phyloP scores from a whole-genome alignment of 768 basidiomycete species.

The Agaricus bisporus region DNA sequence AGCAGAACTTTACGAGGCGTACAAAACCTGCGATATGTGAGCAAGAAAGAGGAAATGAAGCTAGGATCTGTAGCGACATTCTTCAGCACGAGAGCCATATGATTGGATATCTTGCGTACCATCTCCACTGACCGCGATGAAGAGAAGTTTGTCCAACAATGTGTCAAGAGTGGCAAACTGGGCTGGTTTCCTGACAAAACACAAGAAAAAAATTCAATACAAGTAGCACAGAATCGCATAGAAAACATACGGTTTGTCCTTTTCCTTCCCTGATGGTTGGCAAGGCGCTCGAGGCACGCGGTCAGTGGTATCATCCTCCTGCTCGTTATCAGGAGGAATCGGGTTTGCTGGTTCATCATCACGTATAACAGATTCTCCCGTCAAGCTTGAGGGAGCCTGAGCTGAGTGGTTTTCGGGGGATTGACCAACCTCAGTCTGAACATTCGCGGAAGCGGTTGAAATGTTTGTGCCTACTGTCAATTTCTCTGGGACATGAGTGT shows the following conservation, averaged over 20 bases:
- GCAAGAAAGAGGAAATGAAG: conserved; percentile 73
- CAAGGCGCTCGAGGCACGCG: conserved; percentile 13
- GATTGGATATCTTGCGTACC: conserved; percentile 35
- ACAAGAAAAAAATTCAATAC: not conserved
- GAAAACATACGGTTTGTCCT: conserved; percentile 48
- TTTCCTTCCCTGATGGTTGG: conserved; percentile 24
- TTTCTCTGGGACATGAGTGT: not conserved
- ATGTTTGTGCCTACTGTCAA: not conserved
- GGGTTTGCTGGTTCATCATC: conserved; percentile 9
- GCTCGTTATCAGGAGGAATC: not conserved
- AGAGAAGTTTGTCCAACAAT: conserved; percentile 74
- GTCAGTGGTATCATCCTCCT: not conserved
- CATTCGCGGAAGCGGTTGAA: not conserved
- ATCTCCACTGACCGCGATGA: conserved; percentile 79
- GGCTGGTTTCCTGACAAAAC: conserved; percentile 38
- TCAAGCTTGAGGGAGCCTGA: not conserved
- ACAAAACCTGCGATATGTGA: conserved; percentile 80
- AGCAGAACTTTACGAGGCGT: conserved; percentile 74
- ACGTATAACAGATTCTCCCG: not conserved
- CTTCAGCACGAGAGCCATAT: too few species aligned
- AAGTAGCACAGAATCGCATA: not conserved
- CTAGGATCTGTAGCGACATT: conserved; percentile 48
- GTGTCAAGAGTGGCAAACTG: conserved; percentile 77
- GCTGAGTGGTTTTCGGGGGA: not conserved
- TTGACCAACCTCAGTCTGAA: not conserved